These are phyloP conservation scores for Datura wrightii DNA, from an alignment of 257 asterid species.

Conservation along the genomic window DNA sequence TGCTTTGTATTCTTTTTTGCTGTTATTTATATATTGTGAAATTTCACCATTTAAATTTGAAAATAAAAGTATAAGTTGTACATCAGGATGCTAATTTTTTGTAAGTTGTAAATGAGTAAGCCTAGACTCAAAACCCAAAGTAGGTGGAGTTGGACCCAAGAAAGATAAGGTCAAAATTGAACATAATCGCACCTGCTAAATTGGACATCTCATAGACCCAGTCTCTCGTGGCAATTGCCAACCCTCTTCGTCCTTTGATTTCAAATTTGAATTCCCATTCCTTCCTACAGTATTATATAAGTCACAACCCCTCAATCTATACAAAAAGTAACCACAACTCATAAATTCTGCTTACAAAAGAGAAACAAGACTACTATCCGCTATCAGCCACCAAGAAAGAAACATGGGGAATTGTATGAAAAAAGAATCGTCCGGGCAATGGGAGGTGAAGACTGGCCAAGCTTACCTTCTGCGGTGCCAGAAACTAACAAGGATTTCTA, in stretches of 20 bases:
- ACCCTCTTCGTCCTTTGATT: too few relatives aligned
- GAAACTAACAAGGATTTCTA: background rate
- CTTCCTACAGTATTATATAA: too few relatives aligned
- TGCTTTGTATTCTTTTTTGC: too few relatives aligned
- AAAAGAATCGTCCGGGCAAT: slow-evolving; percentile 51
- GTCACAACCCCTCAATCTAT: too few relatives aligned
- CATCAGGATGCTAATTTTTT: too few relatives aligned
- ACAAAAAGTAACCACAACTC: background rate
- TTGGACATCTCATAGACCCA: background rate
- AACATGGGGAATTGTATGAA: slow-evolving; percentile 64
- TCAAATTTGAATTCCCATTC: background rate
- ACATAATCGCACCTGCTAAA: background rate
- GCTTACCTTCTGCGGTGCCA: slow-evolving; percentile 35
- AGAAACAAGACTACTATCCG: background rate
- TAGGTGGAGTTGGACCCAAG: background rate
- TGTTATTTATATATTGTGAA: too few relatives aligned
- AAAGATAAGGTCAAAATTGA: slow-evolving; percentile 21
- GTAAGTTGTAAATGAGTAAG: too few relatives aligned
- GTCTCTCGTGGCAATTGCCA: background rate
- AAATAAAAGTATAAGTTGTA: too few relatives aligned
- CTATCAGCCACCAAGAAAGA: background rate
- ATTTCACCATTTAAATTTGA: too few relatives aligned
- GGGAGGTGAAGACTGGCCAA: slow-evolving; percentile 79
- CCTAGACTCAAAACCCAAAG: background rate
- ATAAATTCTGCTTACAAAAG: background rate